phyloP scores from a whole-genome alignment of 208 protist species.

The Leishmania tarentolae region DNA sequence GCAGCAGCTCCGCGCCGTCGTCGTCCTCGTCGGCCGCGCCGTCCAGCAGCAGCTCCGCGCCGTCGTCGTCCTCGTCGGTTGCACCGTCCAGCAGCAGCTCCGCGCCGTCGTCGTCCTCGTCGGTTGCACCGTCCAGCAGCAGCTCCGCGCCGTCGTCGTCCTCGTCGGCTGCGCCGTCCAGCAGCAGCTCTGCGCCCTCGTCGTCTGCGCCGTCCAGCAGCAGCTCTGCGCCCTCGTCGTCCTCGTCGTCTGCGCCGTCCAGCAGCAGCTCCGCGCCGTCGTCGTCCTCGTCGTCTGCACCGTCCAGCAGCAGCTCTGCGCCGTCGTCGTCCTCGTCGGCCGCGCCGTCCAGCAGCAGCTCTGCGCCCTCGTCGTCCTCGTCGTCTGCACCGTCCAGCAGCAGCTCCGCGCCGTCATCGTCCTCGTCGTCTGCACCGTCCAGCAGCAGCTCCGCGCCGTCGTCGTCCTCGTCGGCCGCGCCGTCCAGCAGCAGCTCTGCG shows the following conservation, averaged over 20 bases:
- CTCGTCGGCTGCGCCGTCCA: not conserved
- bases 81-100: constrained; percentile 1
- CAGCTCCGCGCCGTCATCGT: not conserved
- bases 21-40: not conserved
- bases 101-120: not conserved
- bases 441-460: not conserved
- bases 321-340: no score
- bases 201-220: not conserved
- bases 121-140: not conserved
- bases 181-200: not conserved
- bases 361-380: no score
- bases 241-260: constrained; percentile 1
- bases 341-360: no score
- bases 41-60: constrained; percentile 1
- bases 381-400: no score
- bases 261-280: constrained; percentile 1
- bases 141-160: not conserved
- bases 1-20: constrained; percentile 1
- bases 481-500: constrained; percentile 1
- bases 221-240: not conserved
- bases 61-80: not conserved
- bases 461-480: not conserved
- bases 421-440: not conserved
- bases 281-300: not conserved
- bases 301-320: not conserved